Evolutionary conservation across 2,329 filamentous ascomycete species (phyloP).

Genomic region (Epichloe scottii): DNA sequence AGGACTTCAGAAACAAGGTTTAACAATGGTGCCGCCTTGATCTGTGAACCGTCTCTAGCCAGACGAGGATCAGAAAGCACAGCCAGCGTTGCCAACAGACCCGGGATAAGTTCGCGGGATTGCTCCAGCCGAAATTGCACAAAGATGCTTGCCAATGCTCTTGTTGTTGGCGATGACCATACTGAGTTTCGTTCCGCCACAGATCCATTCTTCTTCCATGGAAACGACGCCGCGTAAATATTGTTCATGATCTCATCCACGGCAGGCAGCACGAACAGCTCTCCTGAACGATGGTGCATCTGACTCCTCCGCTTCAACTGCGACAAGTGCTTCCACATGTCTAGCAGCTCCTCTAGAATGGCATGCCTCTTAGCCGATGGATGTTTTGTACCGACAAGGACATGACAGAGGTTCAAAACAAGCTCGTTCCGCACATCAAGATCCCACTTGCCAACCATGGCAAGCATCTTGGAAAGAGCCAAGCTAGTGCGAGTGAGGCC

Average conservation of each 20-base stretch:
- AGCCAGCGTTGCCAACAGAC: constrained; percentile 20
- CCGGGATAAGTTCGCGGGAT: constrained; percentile 16
- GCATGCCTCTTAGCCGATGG: constrained; percentile 6
- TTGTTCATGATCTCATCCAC: constrained; percentile 15
- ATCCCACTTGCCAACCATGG: constrained; percentile 15
- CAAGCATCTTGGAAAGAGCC: constrained; percentile 15
- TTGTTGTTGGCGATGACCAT: constrained; percentile 7
- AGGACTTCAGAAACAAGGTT: constrained; percentile 14
- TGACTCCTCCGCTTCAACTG: constrained; percentile 20
- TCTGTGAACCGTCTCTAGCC: constrained; percentile 5
- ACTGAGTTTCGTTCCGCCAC: not conserved
- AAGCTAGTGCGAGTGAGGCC: constrained; percentile 10
- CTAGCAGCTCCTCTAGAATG: constrained; percentile 18
- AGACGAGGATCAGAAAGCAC: constrained; percentile 17
- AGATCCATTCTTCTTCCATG: not conserved
- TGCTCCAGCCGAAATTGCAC: constrained; percentile 16
- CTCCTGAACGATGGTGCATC: not conserved
- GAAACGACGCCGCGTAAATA: not conserved
- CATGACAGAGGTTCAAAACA: constrained; percentile 20
- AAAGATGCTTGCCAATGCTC: constrained; percentile 19
- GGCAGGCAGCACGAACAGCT: constrained; percentile 20
- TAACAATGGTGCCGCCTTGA: constrained; percentile 18
- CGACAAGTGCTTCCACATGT: constrained; percentile 25
- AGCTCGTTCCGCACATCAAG: constrained; percentile 18
- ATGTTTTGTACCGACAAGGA: constrained; percentile 9